phyloP scores from a whole-genome alignment of 352 stramenopile species.

The Pythium phragmitis region DNA sequence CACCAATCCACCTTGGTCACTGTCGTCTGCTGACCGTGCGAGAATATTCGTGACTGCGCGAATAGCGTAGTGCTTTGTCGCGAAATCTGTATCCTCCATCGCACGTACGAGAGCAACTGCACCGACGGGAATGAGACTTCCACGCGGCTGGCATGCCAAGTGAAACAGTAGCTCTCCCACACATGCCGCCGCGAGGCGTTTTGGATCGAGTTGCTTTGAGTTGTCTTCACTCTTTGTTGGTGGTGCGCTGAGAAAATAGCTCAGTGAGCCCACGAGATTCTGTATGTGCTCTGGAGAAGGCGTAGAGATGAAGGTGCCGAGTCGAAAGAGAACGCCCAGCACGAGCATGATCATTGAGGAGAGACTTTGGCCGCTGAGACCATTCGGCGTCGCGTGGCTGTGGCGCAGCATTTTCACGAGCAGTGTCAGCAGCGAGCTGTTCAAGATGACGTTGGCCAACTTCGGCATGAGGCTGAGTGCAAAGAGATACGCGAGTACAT shows the following conservation, averaged over 20 bases:
- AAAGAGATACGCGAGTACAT: conserved; percentile 61
- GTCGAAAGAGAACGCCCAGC: conserved; percentile 66
- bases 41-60: conserved; percentile 68
- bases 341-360: conserved; percentile 39
- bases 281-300: conserved; percentile 59
- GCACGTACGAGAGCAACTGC: conserved; percentile 35
- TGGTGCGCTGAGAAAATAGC: conserved; percentile 7
- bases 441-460: conserved; percentile 80
- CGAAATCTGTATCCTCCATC: conserved; percentile 41
- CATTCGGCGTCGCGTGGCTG: not conserved
- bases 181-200: conserved; percentile 37
- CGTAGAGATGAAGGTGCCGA: conserved; percentile 65
- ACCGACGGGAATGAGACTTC: conserved; percentile 32
- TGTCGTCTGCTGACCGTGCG: conserved; percentile 33
- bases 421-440: conserved; percentile 72
- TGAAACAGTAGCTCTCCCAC: conserved; percentile 79
- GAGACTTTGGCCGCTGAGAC: not conserved
- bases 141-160: conserved; percentile 57
- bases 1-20: conserved; percentile 35
- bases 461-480: conserved; percentile 48
- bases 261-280: conserved; percentile 32
- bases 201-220: not conserved
- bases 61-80: conserved; percentile 53
- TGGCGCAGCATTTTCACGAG: conserved; percentile 53
- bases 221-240: not conserved